Evolutionary conservation across 768 basidiomycete species (phyloP), one percentile per base, ranked within the genome.

Genomic region (Sarcomyxa edulis): DNA sequence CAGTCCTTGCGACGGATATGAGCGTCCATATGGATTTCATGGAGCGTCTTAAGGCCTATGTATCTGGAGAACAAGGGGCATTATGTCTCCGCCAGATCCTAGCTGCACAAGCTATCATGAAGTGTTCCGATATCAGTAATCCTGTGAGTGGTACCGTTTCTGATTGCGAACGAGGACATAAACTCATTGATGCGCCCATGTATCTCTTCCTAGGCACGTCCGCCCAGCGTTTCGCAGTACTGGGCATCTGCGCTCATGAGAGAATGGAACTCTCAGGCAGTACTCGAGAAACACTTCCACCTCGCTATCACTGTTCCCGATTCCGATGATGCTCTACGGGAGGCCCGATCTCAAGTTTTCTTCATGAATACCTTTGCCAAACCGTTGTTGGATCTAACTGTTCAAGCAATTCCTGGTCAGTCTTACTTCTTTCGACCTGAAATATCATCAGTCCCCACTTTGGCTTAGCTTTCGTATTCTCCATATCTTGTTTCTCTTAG

Each of bases 101-200:
- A 37, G 59, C 92, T 16, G 95, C 90, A 55, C 92, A 97, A 52
- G 86, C 87, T 3, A 64, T 99, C 36, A 81, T 99, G 58, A 98
- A 99, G 61, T 96, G 94, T 53, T 93, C 95, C 12, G 96, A 99
- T 63, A 98, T 99, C 53, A 93, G 90, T 56, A 99, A 99, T 58
- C 95, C 96, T 11, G 93, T 96, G 56, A 48, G 93, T 76, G 28
- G 34, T 36, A 24, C 24, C 31, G 14, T n/a, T n/a, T n/a, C n/a
- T n/a, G n/a, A n/a, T n/a, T n/a, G n/a, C n/a, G n/a, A n/a, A n/a
- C n/a, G n/a, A n/a, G n/a, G n/a, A n/a, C 30, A 8, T 36, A 22
- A 28, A 26, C 37, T 39, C 27, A n/a, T 33, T 37, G 30, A 10
- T 43, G 25, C 21, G 19, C 7, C 39, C 35, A 39, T 23, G 8